A percentile compares a stretch with the other conserved stretches of the same genome.
These are phyloP conservation scores for Boletus sp. DNA, from an alignment of 768 basidiomycete species.

Conservation along the genomic window DNA sequence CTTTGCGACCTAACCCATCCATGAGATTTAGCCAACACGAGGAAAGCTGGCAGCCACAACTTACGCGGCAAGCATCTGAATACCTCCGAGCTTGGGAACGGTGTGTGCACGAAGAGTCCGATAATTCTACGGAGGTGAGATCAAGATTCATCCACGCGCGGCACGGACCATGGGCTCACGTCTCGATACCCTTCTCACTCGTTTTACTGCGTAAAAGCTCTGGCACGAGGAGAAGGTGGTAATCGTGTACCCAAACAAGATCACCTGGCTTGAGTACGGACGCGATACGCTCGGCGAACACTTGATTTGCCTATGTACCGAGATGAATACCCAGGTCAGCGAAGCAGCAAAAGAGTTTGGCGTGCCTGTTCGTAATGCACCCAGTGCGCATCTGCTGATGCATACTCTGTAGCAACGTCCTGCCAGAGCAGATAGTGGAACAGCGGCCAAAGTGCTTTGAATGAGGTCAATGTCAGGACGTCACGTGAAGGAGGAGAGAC, in stretches of 20 bases:
- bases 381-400: slow-evolving; percentile 82
- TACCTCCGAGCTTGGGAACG: slow-evolving; percentile 95
- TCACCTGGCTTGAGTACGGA: slow-evolving; percentile 85
- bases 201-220: slow-evolving; percentile 73
- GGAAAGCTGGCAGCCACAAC: slow-evolving; percentile 29
- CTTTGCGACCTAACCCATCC: slow-evolving; percentile 63
- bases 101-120: slow-evolving; percentile 95
- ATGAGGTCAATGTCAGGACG: slow-evolving; percentile 5
- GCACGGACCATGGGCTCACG: slow-evolving; percentile 11
- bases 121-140: slow-evolving; percentile 41
- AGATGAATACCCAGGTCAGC: slow-evolving; percentile 3
- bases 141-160: neutral
- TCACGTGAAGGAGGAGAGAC: neutral
- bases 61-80: slow-evolving; percentile 89
- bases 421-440: slow-evolving; percentile 99
- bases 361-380: slow-evolving; percentile 29
- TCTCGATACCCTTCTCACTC: slow-evolving; percentile 28
- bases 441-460: slow-evolving; percentile 87
- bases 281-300: slow-evolving; percentile 72
- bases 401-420: slow-evolving; percentile 87
- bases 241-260: slow-evolving; percentile 92
- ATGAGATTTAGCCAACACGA: slow-evolving; percentile 1
- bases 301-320: slow-evolving; percentile 68
- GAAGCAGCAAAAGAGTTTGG: neutral
- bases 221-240: slow-evolving; percentile 91